These are phyloP conservation scores for Groenewaldozyma salmanticensis DNA, from an alignment of 805 yeast species.

Conservation along the genomic window DNA sequence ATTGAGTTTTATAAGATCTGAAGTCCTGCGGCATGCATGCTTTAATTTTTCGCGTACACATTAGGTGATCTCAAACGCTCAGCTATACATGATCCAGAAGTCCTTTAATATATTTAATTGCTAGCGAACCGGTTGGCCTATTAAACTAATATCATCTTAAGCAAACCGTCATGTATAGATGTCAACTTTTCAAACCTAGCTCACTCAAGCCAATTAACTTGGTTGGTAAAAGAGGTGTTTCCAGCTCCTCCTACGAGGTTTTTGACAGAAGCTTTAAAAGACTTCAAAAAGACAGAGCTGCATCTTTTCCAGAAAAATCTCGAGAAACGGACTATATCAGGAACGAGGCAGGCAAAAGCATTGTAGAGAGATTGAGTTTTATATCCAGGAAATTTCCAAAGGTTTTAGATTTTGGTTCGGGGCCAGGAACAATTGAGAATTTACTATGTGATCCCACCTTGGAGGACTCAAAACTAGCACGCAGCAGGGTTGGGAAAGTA, in stretches of 20 bases:
- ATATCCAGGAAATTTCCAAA: constrained; percentile 52
- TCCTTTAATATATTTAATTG: no score
- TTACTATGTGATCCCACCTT: constrained; percentile 32
- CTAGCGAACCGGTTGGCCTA: no score
- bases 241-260: constrained; percentile 32
- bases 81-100: no score
- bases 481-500: constrained; percentile 41
- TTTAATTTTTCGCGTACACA: no score
- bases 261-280: constrained; percentile 57
- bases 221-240: background rate
- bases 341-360: constrained; percentile 61
- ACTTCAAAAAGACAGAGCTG: constrained; percentile 50
- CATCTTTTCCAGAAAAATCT: constrained; percentile 35
- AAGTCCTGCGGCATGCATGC: no score
- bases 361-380: constrained; percentile 67
- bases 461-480: constrained; percentile 44
- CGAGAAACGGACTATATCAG: constrained; percentile 61
- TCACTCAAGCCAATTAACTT: no score
- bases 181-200: no score
- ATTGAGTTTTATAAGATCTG: no score
- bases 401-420: constrained; percentile 64
- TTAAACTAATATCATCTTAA: no score
- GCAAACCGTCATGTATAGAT: no score
- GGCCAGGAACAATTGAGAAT: constrained; percentile 53
- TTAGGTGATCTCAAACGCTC: no score